Conservation (phyloP, 1,284 basidiomycete species). For the Trametes sp. region DNA sequence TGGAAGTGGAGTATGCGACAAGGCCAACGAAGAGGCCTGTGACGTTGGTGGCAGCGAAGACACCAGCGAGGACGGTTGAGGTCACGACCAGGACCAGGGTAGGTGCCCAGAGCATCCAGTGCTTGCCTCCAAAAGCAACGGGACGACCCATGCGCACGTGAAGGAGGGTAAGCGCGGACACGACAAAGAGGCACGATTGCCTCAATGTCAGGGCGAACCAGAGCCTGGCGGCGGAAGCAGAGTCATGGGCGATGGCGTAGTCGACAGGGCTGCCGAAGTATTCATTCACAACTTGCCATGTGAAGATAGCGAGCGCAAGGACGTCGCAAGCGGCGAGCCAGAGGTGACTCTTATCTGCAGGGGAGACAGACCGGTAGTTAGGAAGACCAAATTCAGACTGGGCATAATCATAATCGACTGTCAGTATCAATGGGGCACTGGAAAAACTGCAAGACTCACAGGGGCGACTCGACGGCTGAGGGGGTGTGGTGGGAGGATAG, state of each 20-base stretch:
- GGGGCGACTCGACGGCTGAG: slow-evolving; percentile 74
- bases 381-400: slow-evolving; percentile 77
- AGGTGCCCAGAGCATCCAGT: slow-evolving; percentile 77
- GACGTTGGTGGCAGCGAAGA: slow-evolving; percentile 61
- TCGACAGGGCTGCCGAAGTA: slow-evolving; percentile 53
- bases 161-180: slow-evolving; percentile 65
- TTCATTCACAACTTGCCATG: slow-evolving; percentile 70
- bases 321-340: slow-evolving; percentile 75
- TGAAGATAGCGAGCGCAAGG: slow-evolving; percentile 62
- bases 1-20: slow-evolving; percentile 58
- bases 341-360: slow-evolving; percentile 71
- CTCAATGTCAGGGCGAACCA: slow-evolving; percentile 70
- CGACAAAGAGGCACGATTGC: slow-evolving; percentile 69
- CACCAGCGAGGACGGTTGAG: slow-evolving; percentile 64
- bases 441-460: slow-evolving; percentile 49
- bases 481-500: slow-evolving; percentile 73
- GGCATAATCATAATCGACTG: too few relatives aligned
- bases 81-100: slow-evolving; percentile 57
- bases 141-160: slow-evolving; percentile 74
- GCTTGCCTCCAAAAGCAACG: slow-evolving; percentile 66
- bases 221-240: slow-evolving; percentile 59
- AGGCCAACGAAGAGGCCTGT: slow-evolving; percentile 67
- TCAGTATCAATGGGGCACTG: too few relatives aligned
- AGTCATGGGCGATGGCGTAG: slow-evolving; percentile 52
- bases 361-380: slow-evolving; percentile 67